Evolutionary conservation across 176 grass and related monocot species (phyloP).

Genomic region (Musa itinerans): DNA sequence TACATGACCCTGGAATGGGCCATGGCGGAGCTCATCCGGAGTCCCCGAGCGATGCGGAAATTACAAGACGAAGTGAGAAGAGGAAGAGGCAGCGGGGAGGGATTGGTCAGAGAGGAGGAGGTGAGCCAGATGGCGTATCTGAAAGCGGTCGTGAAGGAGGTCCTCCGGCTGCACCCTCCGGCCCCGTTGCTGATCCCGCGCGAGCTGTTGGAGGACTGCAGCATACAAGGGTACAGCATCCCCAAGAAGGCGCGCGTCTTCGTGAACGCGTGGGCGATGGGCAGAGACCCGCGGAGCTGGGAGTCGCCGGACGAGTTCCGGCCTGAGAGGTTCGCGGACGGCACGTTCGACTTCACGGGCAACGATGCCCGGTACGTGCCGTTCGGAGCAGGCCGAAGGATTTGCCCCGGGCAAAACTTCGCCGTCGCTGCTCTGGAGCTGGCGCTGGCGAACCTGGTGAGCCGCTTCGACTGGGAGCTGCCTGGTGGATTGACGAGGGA

Average conservation of each 20-base stretch:
- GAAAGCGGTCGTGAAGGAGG: conserved; percentile 4
- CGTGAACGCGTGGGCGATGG: not conserved
- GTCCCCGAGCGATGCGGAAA: not conserved
- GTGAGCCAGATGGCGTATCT: not conserved
- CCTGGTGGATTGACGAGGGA: not conserved
- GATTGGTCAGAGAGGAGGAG: not conserved
- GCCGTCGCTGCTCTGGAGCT: not conserved
- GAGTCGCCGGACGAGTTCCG: not conserved
- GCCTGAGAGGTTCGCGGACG: conserved; percentile 1
- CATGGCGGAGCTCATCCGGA: conserved; percentile 7
- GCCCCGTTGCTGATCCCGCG: not conserved
- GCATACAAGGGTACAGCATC: conserved; percentile 1
- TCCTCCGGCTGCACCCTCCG: not conserved
- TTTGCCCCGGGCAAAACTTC: not conserved
- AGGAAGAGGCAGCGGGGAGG: not conserved
- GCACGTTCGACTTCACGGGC: not conserved
- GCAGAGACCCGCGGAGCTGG: not conserved
- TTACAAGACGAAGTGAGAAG: conserved; percentile 2
- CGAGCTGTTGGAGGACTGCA: not conserved
- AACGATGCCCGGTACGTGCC: not conserved
- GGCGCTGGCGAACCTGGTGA: conserved; percentile 6
- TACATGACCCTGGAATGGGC: not conserved
- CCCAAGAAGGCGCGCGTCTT: not conserved
- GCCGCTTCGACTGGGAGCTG: conserved; percentile 3
- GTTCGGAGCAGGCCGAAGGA: not conserved